phyloP scores from a whole-genome alignment of 2,329 filamentous ascomycete species.

The Phyllosticta citribraziliensis region DNA sequence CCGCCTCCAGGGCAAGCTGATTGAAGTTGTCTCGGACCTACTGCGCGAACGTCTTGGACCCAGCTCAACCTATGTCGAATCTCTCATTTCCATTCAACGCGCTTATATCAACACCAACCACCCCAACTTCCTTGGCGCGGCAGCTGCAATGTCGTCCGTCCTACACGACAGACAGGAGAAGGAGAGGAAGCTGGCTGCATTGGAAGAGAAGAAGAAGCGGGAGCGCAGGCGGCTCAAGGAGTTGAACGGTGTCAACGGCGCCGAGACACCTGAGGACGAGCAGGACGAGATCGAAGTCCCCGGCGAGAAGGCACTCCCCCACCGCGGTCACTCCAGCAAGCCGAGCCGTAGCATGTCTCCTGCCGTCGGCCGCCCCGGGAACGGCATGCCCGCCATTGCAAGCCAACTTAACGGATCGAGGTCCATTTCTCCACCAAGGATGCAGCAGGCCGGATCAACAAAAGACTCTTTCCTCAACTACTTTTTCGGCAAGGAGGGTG shows the following conservation, averaged over 20 bases:
- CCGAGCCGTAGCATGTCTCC: slow-evolving; percentile 73
- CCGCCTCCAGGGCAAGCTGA: slow-evolving; percentile 87
- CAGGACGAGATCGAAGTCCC: slow-evolving; percentile 47
- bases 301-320: slow-evolving; percentile 43
- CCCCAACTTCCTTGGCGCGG: slow-evolving; percentile 93
- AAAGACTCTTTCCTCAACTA: slow-evolving; percentile 95
- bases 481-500: slow-evolving; percentile 93
- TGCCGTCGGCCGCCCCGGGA: slow-evolving; percentile 55
- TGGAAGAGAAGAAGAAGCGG: slow-evolving; percentile 73
- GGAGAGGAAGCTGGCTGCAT: slow-evolving; percentile 61
- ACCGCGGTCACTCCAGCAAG: slow-evolving; percentile 53
- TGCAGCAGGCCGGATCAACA: slow-evolving; percentile 43
- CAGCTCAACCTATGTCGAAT: slow-evolving; percentile 84
- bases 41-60: slow-evolving; percentile 86
- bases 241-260: slow-evolving; percentile 64
- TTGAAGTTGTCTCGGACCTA: slow-evolving; percentile 94
- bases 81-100: slow-evolving; percentile 90
- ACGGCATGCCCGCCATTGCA: slow-evolving; percentile 49
- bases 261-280: slow-evolving; percentile 52
- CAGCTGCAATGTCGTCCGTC: slow-evolving; percentile 94
- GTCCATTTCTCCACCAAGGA: slow-evolving; percentile 51
- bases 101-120: slow-evolving; percentile 99
- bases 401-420: slow-evolving; percentile 58
- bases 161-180: slow-evolving; percentile 91
- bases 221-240: slow-evolving; percentile 79